These are phyloP conservation scores for Suillus discolor DNA, from an alignment of 768 basidiomycete genomes.

Conservation along the genomic window DNA sequence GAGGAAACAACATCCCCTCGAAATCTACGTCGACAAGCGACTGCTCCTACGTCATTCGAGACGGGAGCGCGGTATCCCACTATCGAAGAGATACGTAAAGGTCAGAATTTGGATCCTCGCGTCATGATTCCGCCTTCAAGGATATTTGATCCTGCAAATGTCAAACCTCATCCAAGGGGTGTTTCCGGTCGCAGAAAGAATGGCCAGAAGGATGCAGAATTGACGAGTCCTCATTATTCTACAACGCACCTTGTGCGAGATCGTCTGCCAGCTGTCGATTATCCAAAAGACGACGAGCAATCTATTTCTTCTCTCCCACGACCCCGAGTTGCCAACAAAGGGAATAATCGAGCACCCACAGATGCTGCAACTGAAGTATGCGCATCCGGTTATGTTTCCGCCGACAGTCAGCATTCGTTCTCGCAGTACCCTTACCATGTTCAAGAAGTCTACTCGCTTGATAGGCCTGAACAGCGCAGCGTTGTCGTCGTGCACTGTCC, in stretches of 20 bases:
- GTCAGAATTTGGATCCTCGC: conserved; percentile 24
- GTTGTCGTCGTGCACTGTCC: conserved; percentile 5
- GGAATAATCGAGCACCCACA: background rate
- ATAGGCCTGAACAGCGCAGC: background rate
- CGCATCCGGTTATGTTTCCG: background rate
- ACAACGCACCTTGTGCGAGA: background rate
- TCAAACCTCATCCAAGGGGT: conserved; percentile 25
- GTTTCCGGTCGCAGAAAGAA: background rate
- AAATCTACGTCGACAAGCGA: conserved; percentile 11
- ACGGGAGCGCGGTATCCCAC: conserved; percentile 24
- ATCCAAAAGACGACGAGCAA: background rate
- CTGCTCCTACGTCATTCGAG: conserved; percentile 11
- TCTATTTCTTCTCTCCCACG: background rate
- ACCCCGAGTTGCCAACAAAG: background rate
- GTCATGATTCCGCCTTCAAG: conserved; percentile 29
- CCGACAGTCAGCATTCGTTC: background rate
- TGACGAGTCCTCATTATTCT: background rate
- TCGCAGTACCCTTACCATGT: background rate
- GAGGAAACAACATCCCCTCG: conserved; percentile 17
- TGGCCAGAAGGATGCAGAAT: background rate
- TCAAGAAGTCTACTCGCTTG: conserved; percentile 5
- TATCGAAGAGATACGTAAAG: conserved; percentile 20
- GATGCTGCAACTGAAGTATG: conserved; percentile 1
- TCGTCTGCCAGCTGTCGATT: background rate
- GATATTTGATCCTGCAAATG: conserved; percentile 27